phyloP scores from a whole-genome alignment of 2,329 filamentous ascomycete species.

The Cercospora zeina region DNA sequence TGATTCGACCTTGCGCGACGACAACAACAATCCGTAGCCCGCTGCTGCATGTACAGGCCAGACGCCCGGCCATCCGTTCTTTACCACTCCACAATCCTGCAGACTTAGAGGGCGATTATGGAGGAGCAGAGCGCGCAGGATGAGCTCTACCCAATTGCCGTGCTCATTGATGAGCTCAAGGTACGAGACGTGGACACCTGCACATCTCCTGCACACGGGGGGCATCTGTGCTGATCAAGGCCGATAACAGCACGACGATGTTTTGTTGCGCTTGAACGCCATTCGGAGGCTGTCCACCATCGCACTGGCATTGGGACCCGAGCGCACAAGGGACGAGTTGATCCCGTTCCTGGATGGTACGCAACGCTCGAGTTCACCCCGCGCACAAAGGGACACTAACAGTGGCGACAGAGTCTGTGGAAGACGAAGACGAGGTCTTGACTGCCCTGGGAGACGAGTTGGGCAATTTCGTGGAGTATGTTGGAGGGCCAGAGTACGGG shows the following conservation, averaged over 20 bases:
- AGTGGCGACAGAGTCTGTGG: conserved; percentile 76
- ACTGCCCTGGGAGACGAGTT: conserved; percentile 96
- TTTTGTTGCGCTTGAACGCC: conserved; percentile 94
- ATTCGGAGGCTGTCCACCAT: conserved; percentile 98
- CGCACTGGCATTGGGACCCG: conserved; percentile 89
- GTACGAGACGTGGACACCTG: conserved; percentile 53
- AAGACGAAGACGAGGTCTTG: conserved; percentile 97
- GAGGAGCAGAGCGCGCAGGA: conserved; percentile 87
- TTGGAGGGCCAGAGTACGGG: conserved; percentile 88
- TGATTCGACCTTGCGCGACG: conserved; percentile 19
- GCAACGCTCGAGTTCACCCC: conserved; percentile 42
- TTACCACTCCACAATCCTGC: conserved; percentile 23
- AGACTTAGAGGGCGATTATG: conserved; percentile 59
- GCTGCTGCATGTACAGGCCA: conserved; percentile 30
- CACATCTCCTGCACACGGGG: conserved; percentile 4
- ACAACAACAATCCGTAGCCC: conserved; percentile 5
- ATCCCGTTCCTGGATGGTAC: conserved; percentile 98
- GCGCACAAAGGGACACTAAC: conserved; percentile 37
- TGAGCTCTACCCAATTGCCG: conserved; percentile 99
- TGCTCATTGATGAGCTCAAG: conserved; percentile 99
- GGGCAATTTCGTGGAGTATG: conserved; percentile 94
- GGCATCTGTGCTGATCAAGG: background rate
- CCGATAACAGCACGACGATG: conserved; percentile 81
- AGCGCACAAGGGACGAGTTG: conserved; percentile 96
- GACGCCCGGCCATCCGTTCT: conserved; percentile 33